Percentiles rank a stretch among this genome's conserved stretches.
phyloP scores from a whole-genome alignment of 768 basidiomycete species.

The Hebeloma cylindrosporum region DNA sequence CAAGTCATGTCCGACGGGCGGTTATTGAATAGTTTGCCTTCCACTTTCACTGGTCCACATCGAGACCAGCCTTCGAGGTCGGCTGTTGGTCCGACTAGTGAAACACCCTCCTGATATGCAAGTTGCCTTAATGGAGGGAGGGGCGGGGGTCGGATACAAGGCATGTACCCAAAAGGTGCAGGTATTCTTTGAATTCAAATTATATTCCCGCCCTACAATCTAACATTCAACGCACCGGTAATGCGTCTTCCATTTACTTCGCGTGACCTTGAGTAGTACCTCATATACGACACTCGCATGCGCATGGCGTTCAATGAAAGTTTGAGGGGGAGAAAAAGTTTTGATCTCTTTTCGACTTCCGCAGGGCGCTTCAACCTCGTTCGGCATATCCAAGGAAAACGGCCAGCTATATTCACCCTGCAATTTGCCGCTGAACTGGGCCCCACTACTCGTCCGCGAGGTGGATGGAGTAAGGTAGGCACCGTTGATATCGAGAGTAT shows the following conservation, averaged over 20 bases:
- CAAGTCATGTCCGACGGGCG: conserved; percentile 33
- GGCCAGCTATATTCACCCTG: conserved; percentile 37
- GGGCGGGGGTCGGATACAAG: conserved; percentile 30
- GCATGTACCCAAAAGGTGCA: conserved; percentile 34
- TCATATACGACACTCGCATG: conserved; percentile 41
- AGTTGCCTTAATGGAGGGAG: conserved; percentile 35
- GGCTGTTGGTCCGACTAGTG: conserved; percentile 35
- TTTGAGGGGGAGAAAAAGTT: conserved; percentile 36
- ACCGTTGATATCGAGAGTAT: not conserved
- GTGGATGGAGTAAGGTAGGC: not conserved
- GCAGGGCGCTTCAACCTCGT: conserved; percentile 29
- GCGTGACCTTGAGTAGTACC: conserved; percentile 26
- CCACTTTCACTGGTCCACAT: conserved; percentile 24
- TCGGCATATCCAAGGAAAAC: conserved; percentile 40
- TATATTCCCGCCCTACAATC: not conserved
- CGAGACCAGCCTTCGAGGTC: conserved; percentile 44
- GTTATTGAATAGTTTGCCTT: conserved; percentile 31
- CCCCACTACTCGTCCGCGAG: not conserved
- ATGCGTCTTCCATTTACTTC: conserved; percentile 15
- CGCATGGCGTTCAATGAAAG: conserved; percentile 39
- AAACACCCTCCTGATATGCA: conserved; percentile 35
- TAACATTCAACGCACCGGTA: conserved; percentile 8
- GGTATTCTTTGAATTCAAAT: conserved; percentile 24
- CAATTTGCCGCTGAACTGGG: conserved; percentile 30
- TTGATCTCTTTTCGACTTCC: conserved; percentile 21